Base-by-base conservation (phyloP, 1,284 basidiomycete species). In the Apiotrichum laibachii region DNA sequence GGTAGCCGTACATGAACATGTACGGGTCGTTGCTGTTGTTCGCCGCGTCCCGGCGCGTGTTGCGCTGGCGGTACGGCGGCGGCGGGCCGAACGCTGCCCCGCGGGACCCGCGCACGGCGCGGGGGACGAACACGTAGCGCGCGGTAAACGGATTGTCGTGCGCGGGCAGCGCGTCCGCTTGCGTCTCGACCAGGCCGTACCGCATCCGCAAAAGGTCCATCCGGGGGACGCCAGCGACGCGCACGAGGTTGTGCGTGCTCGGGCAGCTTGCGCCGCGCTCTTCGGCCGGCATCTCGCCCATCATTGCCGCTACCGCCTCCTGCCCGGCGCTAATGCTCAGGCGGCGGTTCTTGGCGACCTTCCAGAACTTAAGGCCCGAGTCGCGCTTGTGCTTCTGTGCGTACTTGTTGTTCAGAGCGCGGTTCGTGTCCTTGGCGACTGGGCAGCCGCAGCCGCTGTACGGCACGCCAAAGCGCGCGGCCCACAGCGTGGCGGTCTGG, bases 401-500 rank as follows among this genome's bases (percentile, higher is more conserved):
- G 15, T 13, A n/a, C 4, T 7, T 16, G 11, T 5, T 26, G 26
- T 50, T 26, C 42, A 62, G 39, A 1, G 18, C 50, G 18, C 18
- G 19, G 16, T 47, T n/a, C 5, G 57, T 50, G 5, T 26, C 15
- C 9, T n/a, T 3, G 0, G 57, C 1, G 7, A 57, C 50, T 1
- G 58, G 62, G 31, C 62, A 63, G 13, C 62, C 58, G 47, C 62
- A 63, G 19, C 62, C 62, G 2, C 53, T 56, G 53, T 63, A 63
- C 21, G 53, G 26, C 5, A 53, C 52, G 43, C 50, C 44, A 57
- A 65, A 71, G 43, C 61, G 57, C 35, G 56, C 26, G 34, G 67
- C 67, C 68, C 68, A 71, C 22, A 65, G 54, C 31, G 35, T 47
- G 2, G 60, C 64, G 5, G 68, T 70, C 43, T 53, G 42, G 48